Evolutionary conservation across 2,329 filamentous ascomycete genomes (phyloP), one percentile per base, ranked within the genome.

Genomic region (Chaetomium olivaceum): DNA sequence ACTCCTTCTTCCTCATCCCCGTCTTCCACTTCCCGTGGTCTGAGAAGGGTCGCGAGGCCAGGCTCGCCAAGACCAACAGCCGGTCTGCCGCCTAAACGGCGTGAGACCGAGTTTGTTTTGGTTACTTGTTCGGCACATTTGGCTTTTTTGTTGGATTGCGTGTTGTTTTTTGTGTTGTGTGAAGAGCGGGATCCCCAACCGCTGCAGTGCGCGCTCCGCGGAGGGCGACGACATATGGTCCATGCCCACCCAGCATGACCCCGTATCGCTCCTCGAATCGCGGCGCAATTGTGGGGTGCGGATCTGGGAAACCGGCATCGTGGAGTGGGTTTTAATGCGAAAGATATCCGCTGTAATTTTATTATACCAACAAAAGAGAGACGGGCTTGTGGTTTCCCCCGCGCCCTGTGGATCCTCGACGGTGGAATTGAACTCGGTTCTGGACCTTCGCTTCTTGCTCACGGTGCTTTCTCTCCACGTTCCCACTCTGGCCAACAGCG

Each of bases 21-120:
- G 93, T 97, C 69, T 89, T 91, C 73, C 93, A 97, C 83, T 96
- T 97, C 84, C 94, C 93, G 62, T 97, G 94, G 94, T 94, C 91
- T 46, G 89, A 91, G 73, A 90, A 90, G 80, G 91, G 87, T 61
- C 86, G 85, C 68, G 84, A 87, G 77, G 77, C 76, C 6, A 61
- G 71, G 23, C 61, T 69, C 25, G 64, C 66, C 63, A 61, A 52
- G 52, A 46, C 60, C 6, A 58, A 64, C 59, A 72, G 64, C 57
- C 70, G 33, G 33, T 66, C 58, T 50, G 56, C 58, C 29, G 67
- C 63, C 55, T 68, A 64, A 58, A 52, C 8, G 51, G 58, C 25
- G 12, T 16, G 23, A n/a, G 23, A 50, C 27, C 23, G 21, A 1
- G 33, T 29, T 29, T 25, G 43, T 25, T 52, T 55, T 46, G 33